These are phyloP conservation scores for Phytophthora palmivora DNA, from an alignment of 352 stramenopile genomes.

Conservation along the genomic window DNA sequence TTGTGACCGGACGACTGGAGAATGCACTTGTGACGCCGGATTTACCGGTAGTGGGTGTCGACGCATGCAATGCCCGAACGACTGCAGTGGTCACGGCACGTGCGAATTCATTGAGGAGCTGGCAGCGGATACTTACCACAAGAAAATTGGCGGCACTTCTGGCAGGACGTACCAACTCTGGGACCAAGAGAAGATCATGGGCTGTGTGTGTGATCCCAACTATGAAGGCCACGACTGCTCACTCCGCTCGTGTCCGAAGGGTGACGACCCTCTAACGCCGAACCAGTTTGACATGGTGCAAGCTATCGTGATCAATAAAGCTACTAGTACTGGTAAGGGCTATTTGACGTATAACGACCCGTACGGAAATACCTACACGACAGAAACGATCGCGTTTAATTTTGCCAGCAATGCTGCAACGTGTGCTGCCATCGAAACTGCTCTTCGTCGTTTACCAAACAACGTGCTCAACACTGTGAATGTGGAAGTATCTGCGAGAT, in stretches of 20 bases:
- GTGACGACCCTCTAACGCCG: slow-evolving; percentile 70
- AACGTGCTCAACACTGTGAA: slow-evolving; percentile 67
- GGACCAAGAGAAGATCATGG: slow-evolving; percentile 86
- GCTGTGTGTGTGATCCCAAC: slow-evolving; percentile 76
- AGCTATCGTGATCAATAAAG: slow-evolving; percentile 6
- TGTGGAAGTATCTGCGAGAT: slow-evolving; percentile 8
- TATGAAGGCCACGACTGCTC: slow-evolving; percentile 66
- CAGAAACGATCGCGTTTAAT: slow-evolving; percentile 44
- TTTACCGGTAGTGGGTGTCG: slow-evolving; percentile 82
- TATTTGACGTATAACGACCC: slow-evolving; percentile 81
- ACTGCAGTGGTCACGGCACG: slow-evolving; percentile 59
- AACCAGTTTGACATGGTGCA: slow-evolving; percentile 70
- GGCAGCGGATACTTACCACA: slow-evolving; percentile 53
- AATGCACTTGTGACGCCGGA: slow-evolving; percentile 83
- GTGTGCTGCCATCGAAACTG: slow-evolving; percentile 50
- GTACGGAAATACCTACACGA: slow-evolving; percentile 75
- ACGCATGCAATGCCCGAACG: slow-evolving; percentile 56
- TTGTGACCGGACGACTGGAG: slow-evolving; percentile 73
- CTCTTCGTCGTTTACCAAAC: slow-evolving; percentile 61
- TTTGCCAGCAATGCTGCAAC: background rate
- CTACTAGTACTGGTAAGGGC: background rate
- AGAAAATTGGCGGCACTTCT: slow-evolving; percentile 43
- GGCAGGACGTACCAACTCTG: slow-evolving; percentile 60
- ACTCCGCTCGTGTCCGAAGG: slow-evolving; percentile 58
- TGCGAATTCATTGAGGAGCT: slow-evolving; percentile 82